Conservation (phyloP, 1,284 basidiomycete genomes). For the Tausonia pullulans region DNA sequence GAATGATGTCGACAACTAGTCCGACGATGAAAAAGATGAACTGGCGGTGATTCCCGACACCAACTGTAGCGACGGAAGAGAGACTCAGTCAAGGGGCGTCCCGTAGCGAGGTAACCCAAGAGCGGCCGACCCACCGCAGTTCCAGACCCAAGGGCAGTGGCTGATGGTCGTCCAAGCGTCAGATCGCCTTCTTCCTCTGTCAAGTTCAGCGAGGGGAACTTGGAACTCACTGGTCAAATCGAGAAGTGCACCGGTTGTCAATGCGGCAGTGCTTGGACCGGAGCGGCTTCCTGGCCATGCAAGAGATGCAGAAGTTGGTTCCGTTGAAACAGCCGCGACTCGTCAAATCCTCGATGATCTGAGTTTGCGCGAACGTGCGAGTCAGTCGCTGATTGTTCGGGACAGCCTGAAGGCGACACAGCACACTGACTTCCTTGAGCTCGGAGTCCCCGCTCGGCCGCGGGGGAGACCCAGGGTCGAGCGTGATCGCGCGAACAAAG, state of each 20-base stretch:
- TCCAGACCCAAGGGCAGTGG: slow-evolving; percentile 99
- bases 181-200: background rate
- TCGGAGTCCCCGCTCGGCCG: slow-evolving; percentile 62
- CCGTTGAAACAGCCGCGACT: slow-evolving; percentile 81
- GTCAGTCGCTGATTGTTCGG: too few species aligned
- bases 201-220: too few species aligned
- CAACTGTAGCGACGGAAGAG: slow-evolving; percentile 45
- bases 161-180: slow-evolving; percentile 34
- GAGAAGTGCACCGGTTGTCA: slow-evolving; percentile 78
- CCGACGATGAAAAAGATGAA: slow-evolving; percentile 81
- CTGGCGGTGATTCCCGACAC: slow-evolving; percentile 87
- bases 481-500: slow-evolving; percentile 75
- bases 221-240: slow-evolving; percentile 75
- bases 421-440: slow-evolving; percentile 56
- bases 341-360: slow-evolving; percentile 83
- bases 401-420: background rate
- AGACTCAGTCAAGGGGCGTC: background rate
- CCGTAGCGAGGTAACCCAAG: background rate
- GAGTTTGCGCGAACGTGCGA: background rate
- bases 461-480: slow-evolving; percentile 81
- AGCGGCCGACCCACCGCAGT: slow-evolving; percentile 61
- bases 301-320: slow-evolving; percentile 88
- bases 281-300: slow-evolving; percentile 83
- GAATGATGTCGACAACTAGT: slow-evolving; percentile 65
- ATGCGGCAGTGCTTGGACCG: slow-evolving; percentile 90